Percentiles rank a stretch among this genome's conserved stretches.
Conservation (phyloP, 140 eudicot species). For the Erigeron philadelphicus region DNA sequence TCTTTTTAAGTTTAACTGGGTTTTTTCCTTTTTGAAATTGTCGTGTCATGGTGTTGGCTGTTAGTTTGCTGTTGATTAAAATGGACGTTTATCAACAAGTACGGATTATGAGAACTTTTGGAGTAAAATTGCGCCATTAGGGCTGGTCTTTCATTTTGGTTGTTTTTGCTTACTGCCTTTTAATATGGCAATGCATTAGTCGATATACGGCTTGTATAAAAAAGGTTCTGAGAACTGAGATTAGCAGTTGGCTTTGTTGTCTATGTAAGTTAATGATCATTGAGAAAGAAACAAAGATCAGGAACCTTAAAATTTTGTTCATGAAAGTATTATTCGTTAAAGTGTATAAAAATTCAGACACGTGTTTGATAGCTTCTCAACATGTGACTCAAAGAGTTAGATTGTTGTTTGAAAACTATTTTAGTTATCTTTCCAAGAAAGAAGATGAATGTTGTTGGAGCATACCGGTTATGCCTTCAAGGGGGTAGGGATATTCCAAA, state of each 20-base stretch:
- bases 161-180: too few species aligned
- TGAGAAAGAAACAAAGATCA: background rate
- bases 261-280: background rate
- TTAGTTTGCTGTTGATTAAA: background rate
- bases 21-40: background rate
- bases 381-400: background rate
- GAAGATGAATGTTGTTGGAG: background rate
- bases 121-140: too few species aligned
- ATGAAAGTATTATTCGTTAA: background rate
- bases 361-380: background rate
- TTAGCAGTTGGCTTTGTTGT: background rate
- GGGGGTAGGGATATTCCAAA: background rate
- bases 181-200: too few species aligned
- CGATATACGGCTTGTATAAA: too few species aligned
- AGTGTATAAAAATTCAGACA: background rate
- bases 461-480: slow-evolving; percentile 5
- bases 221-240: background rate
- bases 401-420: background rate
- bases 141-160: too few species aligned
- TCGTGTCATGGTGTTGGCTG: background rate
- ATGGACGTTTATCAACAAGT: background rate
- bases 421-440: background rate
- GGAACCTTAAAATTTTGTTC: background rate
- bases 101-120: background rate
- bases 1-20: background rate